Conservation (phyloP, 1,139 yeast genomes). For the Taphrina sp. region DNA sequence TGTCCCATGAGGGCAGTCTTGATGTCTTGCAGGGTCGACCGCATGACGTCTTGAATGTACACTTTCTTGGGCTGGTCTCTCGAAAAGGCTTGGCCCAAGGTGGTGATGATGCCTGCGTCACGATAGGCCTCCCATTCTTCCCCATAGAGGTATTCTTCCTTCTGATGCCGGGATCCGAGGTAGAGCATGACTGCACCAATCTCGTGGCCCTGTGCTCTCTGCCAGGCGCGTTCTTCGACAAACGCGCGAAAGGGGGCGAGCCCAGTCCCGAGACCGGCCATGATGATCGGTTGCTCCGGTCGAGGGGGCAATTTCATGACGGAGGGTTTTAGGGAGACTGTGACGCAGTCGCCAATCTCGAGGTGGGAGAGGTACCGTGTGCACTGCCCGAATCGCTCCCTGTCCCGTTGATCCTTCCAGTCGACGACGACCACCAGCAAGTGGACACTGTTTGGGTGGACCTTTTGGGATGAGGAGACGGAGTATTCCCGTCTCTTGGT, state of each 20-base stretch:
- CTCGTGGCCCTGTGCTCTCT: conserved; percentile 78
- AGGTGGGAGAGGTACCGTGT: conserved; percentile 84
- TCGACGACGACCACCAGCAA: conserved; percentile 92
- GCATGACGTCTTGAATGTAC: conserved; percentile 90
- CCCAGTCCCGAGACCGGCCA: conserved; percentile 98
- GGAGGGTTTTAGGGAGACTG: conserved; percentile 93
- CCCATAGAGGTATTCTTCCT: conserved; percentile 93
- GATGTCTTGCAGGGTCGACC: conserved; percentile 69
- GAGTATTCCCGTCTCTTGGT: conserved; percentile 97
- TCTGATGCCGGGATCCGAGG: conserved; percentile 93
- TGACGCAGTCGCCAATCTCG: conserved; percentile 76
- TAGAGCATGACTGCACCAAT: conserved; percentile 87
- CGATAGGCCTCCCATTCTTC: conserved; percentile 96
- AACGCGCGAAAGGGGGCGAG: conserved; percentile 98
- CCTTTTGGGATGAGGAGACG: conserved; percentile 93
- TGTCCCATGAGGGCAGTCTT: conserved; percentile 75
- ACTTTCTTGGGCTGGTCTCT: conserved; percentile 96
- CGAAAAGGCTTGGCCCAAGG: conserved; percentile 96
- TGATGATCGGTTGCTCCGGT: conserved; percentile 66
- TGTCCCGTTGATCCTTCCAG: conserved; percentile 85
- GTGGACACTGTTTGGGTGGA: conserved; percentile 89
- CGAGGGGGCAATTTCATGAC: conserved; percentile 92
- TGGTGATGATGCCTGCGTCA: conserved; percentile 88
- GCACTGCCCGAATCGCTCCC: conserved; percentile 90
- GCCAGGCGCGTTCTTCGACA: conserved; percentile 93